Base-by-base conservation (phyloP, 495 filamentous ascomycete species). In the Chaetomium tenue region DNA sequence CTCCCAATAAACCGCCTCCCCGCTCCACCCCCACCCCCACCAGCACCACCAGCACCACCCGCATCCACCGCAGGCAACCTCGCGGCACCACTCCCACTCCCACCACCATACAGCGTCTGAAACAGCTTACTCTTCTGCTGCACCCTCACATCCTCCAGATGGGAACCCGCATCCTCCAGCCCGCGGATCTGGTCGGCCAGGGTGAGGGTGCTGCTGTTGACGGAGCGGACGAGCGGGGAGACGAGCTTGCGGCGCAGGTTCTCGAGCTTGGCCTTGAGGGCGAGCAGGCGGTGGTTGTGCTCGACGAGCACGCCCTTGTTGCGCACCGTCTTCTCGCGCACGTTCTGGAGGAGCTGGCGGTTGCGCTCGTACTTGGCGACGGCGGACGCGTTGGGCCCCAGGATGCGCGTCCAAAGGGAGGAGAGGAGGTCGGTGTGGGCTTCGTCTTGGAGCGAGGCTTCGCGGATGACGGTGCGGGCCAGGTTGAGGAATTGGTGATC, bases 331-430 rank as follows among this genome's bases (percentile, higher is more conserved):
- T 87, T 89, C 30, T 87, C 84, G 60, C 91, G 86, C 52, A 97
- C 88, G 65, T 87, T 89, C 28, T 81, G 82, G 30, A 97, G 86
- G 2, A 90, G 79, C 42, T 84, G 78, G 59, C 88, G 87, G 77
- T 97, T 97, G 75, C 89, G 88, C 71, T 96, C 91, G 76, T 90
- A 97, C 75, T 96, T 96, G 74, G 84, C 85, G 0, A 96, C 82
- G 44, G 87, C 83, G 58, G 76, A 75, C 3, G 87, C 84, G 61
- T 90, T 88, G 30, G 89, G 79, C 0, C 91, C 91, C 0, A 96
- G 83, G 6, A 96, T 84, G 28, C 88, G 86, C 1, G 89, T 91
- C 92, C 92, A 97, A 1, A 97, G 83, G 0, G 88, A 90, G 16
- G 86, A 86, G 28, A 97, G 87, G 69, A 95, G 82, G 61, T 95